phyloP scores from a whole-genome alignment of 2,329 filamentous ascomycete genomes.

The Apiospora rasikravindrae region DNA sequence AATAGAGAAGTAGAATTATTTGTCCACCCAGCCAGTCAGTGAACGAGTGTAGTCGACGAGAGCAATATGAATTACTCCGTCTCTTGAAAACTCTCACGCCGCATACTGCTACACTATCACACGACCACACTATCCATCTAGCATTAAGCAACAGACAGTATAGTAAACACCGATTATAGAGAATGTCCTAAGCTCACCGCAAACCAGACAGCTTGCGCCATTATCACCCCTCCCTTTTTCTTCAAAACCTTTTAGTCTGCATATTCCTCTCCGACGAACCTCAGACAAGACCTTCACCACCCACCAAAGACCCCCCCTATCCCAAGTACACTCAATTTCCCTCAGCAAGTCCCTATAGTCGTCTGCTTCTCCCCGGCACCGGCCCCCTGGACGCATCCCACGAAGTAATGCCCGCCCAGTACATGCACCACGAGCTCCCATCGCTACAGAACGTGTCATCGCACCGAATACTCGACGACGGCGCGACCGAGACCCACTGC shows the following conservation, averaged over 20 bases:
- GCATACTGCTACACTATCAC: neutral
- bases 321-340: too few relatives aligned
- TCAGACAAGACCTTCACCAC: neutral
- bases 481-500: conserved; percentile 2
- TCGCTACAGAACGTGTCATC: conserved; percentile 43
- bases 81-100: neutral
- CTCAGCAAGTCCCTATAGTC: conserved; percentile 21
- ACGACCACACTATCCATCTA: neutral
- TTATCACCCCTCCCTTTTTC: neutral
- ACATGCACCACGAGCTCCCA: conserved; percentile 44
- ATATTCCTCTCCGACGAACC: too few relatives aligned
- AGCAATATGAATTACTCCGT: neutral
- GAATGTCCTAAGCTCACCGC: neutral
- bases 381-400: conserved; percentile 41
- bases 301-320: too few relatives aligned
- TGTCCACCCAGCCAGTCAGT: neutral
- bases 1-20: neutral
- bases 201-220: too few relatives aligned
- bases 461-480: conserved; percentile 35
- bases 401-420: conserved; percentile 45
- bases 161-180: neutral
- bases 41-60: neutral
- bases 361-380: conserved; percentile 41
- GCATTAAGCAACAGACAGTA: too few relatives aligned
- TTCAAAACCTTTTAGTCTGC: neutral